These are phyloP conservation scores for Panellus pusillus DNA, from an alignment of 768 basidiomycete genomes.

Conservation along the genomic window DNA sequence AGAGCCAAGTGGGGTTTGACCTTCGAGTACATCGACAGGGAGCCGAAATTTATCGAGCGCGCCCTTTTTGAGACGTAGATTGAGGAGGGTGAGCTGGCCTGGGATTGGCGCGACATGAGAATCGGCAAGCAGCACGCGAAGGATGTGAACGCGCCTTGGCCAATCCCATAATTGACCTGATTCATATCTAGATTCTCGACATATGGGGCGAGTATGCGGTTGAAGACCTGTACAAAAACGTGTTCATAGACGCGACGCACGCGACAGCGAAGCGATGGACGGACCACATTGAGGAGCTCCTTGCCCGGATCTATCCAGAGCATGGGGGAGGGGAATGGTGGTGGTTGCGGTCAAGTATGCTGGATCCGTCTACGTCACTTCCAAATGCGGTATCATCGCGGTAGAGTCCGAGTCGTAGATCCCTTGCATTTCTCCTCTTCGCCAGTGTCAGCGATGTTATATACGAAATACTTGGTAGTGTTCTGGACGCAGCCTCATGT, in stretches of 20 bases:
- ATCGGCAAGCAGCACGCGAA: constrained; percentile 8
- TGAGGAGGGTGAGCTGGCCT: constrained; percentile 79
- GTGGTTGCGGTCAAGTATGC: no score
- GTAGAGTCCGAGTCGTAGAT: no score
- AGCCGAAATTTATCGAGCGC: constrained; percentile 94
- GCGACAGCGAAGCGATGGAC: constrained; percentile 26
- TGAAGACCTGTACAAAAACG: constrained; percentile 58
- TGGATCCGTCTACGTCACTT: no score
- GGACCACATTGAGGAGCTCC: constrained; percentile 77
- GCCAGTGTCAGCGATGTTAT: no score
- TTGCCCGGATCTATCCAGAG: constrained; percentile 90
- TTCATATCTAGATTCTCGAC: constrained; percentile 95
- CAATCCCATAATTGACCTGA: constrained; percentile 92
- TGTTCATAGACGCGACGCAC: neutral
- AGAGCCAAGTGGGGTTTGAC: constrained; percentile 34
- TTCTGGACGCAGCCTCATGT: neutral
- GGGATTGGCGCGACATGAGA: neutral
- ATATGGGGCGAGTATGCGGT: constrained; percentile 91
- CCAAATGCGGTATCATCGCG: no score
- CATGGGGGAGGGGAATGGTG: constrained; percentile 37
- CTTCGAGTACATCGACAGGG: constrained; percentile 94
- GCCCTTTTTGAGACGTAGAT: constrained; percentile 87
- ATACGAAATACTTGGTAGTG: no score
- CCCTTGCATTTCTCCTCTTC: no score
- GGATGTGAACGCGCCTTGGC: constrained; percentile 55